Base-by-base conservation (phyloP, 2,329 filamentous ascomycete species). In the Tolypocladium endophyticum region DNA sequence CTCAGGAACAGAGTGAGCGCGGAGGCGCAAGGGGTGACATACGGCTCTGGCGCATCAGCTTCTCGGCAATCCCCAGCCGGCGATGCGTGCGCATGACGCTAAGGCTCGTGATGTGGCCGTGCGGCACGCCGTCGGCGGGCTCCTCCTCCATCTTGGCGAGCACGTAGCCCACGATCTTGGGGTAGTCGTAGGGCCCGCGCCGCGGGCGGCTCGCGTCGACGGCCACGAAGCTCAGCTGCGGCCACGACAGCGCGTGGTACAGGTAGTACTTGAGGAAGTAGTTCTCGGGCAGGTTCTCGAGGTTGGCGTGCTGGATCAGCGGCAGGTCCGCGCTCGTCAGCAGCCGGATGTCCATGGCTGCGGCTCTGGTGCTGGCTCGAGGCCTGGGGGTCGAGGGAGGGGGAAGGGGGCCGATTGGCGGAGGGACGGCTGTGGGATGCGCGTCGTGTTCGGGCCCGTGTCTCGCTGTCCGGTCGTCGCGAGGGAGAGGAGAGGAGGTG, bases 261-360 rank as follows among this genome's bases (percentile, higher is more conserved):
- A 99, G 87, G 80, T 99, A 99, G 83, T 99, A 99, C 83, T 99
- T 99, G 77, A 96, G 90, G 75, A 97, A 97, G 84, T 99, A 99
- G 82, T 99, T 99, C 77, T 99, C 94, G 65, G 94, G 94, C 58
- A 99, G 84, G 80, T 99, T 99, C 74, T 95, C 96, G 73, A 99
- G 92, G 81, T 99, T 97, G 72, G 93, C 93, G 76, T 95, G 92
- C 79, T 99, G 94, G 72, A 99, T 92, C 72, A 94, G 87, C 66
- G 90, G 90, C 65, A 95, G 89, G 77, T 95, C 90, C 64, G 86
- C 88, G 64, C 90, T 81, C 66, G 85, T 87, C 66, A 99, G 86
- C 64, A 94, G 80, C 65, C 93, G 88, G 76, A 99, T 96, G 78
- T 95, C 90, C 90, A 95, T 97, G 75, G 50, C 47, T 30, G 45